phyloP scores from a whole-genome alignment of 306 rosid species.

The Castanea sativa region DNA sequence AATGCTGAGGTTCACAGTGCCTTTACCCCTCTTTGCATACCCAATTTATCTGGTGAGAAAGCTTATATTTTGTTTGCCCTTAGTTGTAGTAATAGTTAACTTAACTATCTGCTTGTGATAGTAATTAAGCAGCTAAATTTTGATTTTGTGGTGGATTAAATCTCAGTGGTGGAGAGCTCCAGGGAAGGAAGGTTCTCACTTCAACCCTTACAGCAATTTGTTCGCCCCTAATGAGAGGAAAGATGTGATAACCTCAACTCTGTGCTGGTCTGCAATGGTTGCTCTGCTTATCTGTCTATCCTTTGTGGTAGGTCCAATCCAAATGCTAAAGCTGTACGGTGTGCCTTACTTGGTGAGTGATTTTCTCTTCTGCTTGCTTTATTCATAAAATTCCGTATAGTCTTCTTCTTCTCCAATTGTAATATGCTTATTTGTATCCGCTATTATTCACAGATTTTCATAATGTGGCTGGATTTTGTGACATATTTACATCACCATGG shows the following conservation, averaged over 20 bases:
- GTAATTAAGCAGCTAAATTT: background rate
- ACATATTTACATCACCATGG: constrained; percentile 98
- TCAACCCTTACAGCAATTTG: constrained; percentile 73
- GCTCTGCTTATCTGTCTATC: constrained; percentile 47
- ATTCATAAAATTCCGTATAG: background rate
- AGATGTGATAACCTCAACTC: constrained; percentile 63
- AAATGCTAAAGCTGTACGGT: constrained; percentile 59
- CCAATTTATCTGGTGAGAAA: constrained; percentile 82
- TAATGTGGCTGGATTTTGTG: constrained; percentile 91
- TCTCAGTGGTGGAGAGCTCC: constrained; percentile 93
- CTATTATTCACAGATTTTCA: constrained; percentile 45
- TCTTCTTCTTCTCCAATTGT: background rate
- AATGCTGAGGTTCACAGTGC: constrained; percentile 64
- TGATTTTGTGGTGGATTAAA: constrained; percentile 11
- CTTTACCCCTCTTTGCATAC: constrained; percentile 82
- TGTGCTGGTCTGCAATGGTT: constrained; percentile 67
- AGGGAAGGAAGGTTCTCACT: constrained; percentile 91
- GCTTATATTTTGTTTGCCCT: background rate
- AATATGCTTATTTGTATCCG: background rate
- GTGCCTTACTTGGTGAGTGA: constrained; percentile 75
- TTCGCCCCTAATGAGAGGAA: constrained; percentile 62
- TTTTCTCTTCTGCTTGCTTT: background rate
- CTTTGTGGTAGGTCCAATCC: constrained; percentile 47
- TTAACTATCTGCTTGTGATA: background rate
- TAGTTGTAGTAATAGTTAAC: background rate